A percentile compares a stretch with the other conserved stretches of the same genome.
phyloP scores from a whole-genome alignment of 2,329 filamentous ascomycete genomes.

The Colletotrichum lupini region DNA sequence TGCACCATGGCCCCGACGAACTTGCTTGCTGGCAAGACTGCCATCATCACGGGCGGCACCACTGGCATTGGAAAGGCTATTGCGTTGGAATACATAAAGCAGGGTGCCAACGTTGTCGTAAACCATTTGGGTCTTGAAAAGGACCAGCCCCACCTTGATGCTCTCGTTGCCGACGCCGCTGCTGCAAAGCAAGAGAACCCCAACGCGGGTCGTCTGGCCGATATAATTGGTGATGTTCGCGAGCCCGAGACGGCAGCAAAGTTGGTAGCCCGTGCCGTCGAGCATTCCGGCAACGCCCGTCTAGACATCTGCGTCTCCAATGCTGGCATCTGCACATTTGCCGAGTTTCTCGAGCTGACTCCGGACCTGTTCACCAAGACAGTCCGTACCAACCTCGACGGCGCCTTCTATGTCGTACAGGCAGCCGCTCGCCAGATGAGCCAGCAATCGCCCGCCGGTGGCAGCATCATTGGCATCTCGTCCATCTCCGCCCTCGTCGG shows the following conservation, averaged over 20 bases:
- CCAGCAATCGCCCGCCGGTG: slow-evolving; percentile 71
- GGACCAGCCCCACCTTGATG: slow-evolving; percentile 63
- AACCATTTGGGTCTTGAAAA: slow-evolving; percentile 77
- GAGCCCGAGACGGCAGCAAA: slow-evolving; percentile 76
- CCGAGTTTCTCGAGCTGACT: slow-evolving; percentile 82
- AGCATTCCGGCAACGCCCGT: slow-evolving; percentile 63
- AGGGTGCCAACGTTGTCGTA: slow-evolving; percentile 82
- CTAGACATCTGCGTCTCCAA: slow-evolving; percentile 88
- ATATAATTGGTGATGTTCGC: slow-evolving; percentile 81
- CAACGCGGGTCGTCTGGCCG: slow-evolving; percentile 67
- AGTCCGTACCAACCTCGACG: slow-evolving; percentile 83
- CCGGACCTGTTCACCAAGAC: slow-evolving; percentile 78
- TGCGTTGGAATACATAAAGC: slow-evolving; percentile 79
- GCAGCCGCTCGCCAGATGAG: slow-evolving; percentile 88
- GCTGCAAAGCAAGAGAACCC: slow-evolving; percentile 57
- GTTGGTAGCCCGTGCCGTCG: slow-evolving; percentile 75
- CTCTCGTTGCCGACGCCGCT: slow-evolving; percentile 63
- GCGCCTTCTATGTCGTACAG: slow-evolving; percentile 89
- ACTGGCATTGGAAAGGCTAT: slow-evolving; percentile 91
- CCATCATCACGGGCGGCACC: slow-evolving; percentile 87
- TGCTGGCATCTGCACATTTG: slow-evolving; percentile 89
- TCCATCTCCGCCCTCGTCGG: slow-evolving; percentile 82
- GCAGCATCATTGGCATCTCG: slow-evolving; percentile 82
- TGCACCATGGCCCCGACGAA: slow-evolving; percentile 55
- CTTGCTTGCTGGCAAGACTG: slow-evolving; percentile 79